Percentiles rank a stretch among this genome's conserved stretches.
phyloP scores from a whole-genome alignment of 129 eudicot genomes.

The Glebionis coronaria region DNA sequence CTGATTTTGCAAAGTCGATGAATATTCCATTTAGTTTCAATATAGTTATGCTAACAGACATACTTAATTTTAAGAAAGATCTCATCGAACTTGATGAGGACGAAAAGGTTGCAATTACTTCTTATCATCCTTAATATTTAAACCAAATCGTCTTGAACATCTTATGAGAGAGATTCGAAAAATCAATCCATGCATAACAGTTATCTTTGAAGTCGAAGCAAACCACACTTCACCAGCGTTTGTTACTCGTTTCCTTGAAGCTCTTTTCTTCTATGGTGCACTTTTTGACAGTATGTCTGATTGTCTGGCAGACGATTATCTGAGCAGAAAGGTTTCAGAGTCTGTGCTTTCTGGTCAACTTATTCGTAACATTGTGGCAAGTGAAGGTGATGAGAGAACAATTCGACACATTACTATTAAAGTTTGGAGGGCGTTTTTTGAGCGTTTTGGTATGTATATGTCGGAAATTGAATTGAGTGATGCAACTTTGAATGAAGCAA shows the following conservation, averaged over 20 bases:
- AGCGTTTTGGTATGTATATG: slow-evolving; percentile 41
- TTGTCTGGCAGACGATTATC: slow-evolving; percentile 19
- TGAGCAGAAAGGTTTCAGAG: slow-evolving; percentile 30
- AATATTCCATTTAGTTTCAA: slow-evolving; percentile 10
- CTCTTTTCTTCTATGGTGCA: neutral
- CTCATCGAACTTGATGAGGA: neutral
- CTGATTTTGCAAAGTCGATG: slow-evolving; percentile 1
- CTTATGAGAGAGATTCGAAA: slow-evolving; percentile 2
- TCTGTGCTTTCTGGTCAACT: slow-evolving; percentile 21
- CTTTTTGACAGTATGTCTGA: slow-evolving; percentile 7
- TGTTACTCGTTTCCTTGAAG: slow-evolving; percentile 3
- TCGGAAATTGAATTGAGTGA: slow-evolving; percentile 34
- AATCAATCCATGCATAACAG: slow-evolving; percentile 1
- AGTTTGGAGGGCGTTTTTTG: slow-evolving; percentile 50
- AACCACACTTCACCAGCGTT: slow-evolving; percentile 3
- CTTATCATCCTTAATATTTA: neutral
- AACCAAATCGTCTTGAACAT: neutral
- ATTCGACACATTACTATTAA: slow-evolving; percentile 35
- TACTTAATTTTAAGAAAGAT: neutral
- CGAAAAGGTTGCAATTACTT: neutral
- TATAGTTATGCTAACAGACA: neutral
- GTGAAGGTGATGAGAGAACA: slow-evolving; percentile 51
- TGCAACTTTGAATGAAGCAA: slow-evolving; percentile 32
- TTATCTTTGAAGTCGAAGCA: neutral
- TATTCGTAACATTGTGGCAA: slow-evolving; percentile 42